A percentile compares a stretch with the other conserved stretches of the same genome.
Conservation (phyloP, 805 yeast genomes). For the Metschnikowia cerradonensis region DNA sequence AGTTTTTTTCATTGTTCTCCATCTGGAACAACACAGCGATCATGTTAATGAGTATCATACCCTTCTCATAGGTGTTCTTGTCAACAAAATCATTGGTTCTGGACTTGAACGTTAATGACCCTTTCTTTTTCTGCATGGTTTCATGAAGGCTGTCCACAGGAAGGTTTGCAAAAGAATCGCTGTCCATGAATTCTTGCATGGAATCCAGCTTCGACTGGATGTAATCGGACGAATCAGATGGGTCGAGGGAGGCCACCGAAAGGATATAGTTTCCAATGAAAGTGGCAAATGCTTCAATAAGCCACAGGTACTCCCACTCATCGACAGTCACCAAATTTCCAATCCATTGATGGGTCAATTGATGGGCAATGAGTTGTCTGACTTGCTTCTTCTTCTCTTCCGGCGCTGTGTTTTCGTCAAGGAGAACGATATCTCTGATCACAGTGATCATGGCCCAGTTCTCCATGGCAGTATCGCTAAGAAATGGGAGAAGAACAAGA, state of each 20-base stretch:
- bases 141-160: conserved; percentile 34
- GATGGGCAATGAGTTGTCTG: conserved; percentile 63
- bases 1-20: conserved; percentile 21
- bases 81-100: conserved; percentile 47
- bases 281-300: conserved; percentile 77
- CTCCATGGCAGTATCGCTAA: conserved; percentile 78
- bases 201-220: conserved; percentile 12
- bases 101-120: conserved; percentile 20
- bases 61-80: conserved; percentile 53
- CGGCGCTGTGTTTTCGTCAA: conserved; percentile 22
- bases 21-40: conserved; percentile 41
- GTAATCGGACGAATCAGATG: conserved; percentile 13
- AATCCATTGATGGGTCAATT: conserved; percentile 76
- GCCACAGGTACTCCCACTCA: conserved; percentile 66
- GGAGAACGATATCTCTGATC: conserved; percentile 44
- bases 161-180: conserved; percentile 28
- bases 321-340: conserved; percentile 68
- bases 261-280: conserved; percentile 56
- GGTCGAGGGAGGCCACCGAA: conserved; percentile 9
- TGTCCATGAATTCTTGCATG: conserved; percentile 30
- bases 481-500: conserved; percentile 62
- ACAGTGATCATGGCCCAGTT: conserved; percentile 69
- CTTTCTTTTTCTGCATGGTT: conserved; percentile 25
- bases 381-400: conserved; percentile 28
- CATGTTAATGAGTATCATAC: conserved; percentile 53